Base-by-base conservation (phyloP, 176 grass and related monocot species). In the Pontederia crassipes region DNA sequence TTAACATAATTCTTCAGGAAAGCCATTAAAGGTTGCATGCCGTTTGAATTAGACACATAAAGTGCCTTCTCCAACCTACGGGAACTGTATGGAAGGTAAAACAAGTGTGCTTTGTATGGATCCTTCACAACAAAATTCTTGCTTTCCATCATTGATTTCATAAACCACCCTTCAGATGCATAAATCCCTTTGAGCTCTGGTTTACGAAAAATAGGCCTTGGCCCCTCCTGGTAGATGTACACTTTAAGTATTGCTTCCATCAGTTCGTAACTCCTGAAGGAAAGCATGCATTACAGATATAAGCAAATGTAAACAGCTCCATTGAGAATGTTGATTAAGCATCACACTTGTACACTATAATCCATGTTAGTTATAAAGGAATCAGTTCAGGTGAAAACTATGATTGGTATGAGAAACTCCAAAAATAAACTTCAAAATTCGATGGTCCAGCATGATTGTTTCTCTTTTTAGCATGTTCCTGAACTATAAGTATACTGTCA, bases 1-100 rank as follows among this genome's bases (percentile, higher is more conserved):
- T 54, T 54, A n/a, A 54, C 51, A 54, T 54, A 54, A 54, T 54
- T 54, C 51, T 16, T 54, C 14, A 54, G n/a, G n/a, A 54, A 54
- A 15, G n/a, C n/a, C 51, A 54, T 54, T 54, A 54, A 54, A 13
- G 51, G 9, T 16, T 54, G 51, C 4, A 54, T 54, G n/a, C 14
- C 14, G 51, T 54, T 9, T 54, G 11, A 14, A 4, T 54, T 14
- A 54, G n/a, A 16, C 51, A 54, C 51, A 4, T 54, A 54, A 54
- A 54, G 51, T 14, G 51, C 3, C 12, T 54, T 12, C 51, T 54
- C 51, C 8, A 54, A 16, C 51, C 11, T 54, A 16, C 8, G 51
- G 12, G 51, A 9, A 54, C 51, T 54, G 8, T 14, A 54, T 54
- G 51, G 51, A 12, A 54, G 51, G 51, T 54, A 54, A 54, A 54